phyloP scores from a whole-genome alignment of 305 asterid genomes.

The Fraxinus floribunda region DNA sequence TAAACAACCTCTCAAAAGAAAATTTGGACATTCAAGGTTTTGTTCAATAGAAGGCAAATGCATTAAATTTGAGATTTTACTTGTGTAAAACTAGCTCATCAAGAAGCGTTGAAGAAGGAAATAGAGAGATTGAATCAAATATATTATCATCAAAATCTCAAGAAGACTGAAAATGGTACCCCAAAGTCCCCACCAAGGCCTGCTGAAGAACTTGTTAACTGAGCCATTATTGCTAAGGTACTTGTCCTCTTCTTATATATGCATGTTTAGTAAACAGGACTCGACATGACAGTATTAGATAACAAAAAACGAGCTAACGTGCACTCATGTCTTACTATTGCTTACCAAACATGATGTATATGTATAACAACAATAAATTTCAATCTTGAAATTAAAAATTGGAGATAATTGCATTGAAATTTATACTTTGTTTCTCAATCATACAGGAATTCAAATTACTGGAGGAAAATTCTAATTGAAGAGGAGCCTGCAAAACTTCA shows the following conservation, averaged over 20 bases:
- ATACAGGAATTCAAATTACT: slow-evolving; percentile 32
- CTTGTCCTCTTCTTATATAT: background rate
- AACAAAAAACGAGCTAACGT: background rate
- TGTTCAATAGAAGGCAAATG: background rate
- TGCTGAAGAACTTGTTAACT: slow-evolving; percentile 50
- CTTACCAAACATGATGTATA: background rate
- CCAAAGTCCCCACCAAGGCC: slow-evolving; percentile 40
- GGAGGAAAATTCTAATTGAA: slow-evolving; percentile 2
- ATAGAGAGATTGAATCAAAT: slow-evolving; percentile 81
- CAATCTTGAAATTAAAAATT: background rate
- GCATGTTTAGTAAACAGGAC: background rate
- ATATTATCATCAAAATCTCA: slow-evolving; percentile 66
- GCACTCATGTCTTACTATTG: background rate
- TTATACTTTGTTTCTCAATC: background rate
- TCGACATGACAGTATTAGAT: background rate
- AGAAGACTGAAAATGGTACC: slow-evolving; percentile 52
- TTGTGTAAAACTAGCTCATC: slow-evolving; percentile 58
- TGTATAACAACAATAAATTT: background rate
- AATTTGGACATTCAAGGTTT: background rate
- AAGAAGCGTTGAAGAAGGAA: slow-evolving; percentile 90
- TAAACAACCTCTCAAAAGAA: background rate
- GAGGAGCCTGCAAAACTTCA: slow-evolving; percentile 28
- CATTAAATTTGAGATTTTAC: background rate
- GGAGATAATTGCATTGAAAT: background rate
- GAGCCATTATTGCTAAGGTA: slow-evolving; percentile 12